Base-by-base conservation (phyloP, 2,329 filamentous ascomycete species). In the Furcasterigmium furcatum region DNA sequence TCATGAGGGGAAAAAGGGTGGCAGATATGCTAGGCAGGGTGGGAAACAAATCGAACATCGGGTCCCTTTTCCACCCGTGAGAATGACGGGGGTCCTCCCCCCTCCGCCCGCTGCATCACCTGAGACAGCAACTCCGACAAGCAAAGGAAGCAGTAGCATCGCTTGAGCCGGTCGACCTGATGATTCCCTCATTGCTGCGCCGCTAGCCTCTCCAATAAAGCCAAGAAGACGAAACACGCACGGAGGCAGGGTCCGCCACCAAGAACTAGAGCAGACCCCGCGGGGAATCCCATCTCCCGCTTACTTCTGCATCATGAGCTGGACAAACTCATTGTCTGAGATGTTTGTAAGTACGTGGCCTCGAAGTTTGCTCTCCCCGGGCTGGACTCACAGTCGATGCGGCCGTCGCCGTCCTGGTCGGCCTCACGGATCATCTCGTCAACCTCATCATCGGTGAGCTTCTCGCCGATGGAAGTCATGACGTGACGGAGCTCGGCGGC, bases 271-370 rank as follows among this genome's bases (percentile, higher is more conserved):
- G 24, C 24, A 27, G 12, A 27, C 24, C 24, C n/a, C 36, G 19
- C 34, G 34, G 14, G 6, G n/a, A 14, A 8, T 6, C 34, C 34
- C 34, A 27, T 18, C 13, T 38, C 5, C 6, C 14, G 9, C 44
- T 77, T 88, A 92, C 79, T 92, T 92, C 80, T 94, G 88, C 88
- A 94, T 92, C 88, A 94, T 94, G 65, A 94, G 84, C 74, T 94
- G 88, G 59, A 94, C 88, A 64, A 94, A 94, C 72, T 94, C 88
- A 76, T 92, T 92, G 74, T 92, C 88, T 92, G 58, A 5, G 19
- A 38, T 35, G 4, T 4, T 8, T 22, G 18, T 42, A n/a, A 42
- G 40, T 24, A 22, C 18, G 18, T 2, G n/a, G 29, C 7, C 34
- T 18, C 10, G n/a, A 42, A 30, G 3, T 22, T 4, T 5, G 20